Base-by-base conservation (phyloP, 768 basidiomycete genomes). In the Auricularia heimuer region DNA sequence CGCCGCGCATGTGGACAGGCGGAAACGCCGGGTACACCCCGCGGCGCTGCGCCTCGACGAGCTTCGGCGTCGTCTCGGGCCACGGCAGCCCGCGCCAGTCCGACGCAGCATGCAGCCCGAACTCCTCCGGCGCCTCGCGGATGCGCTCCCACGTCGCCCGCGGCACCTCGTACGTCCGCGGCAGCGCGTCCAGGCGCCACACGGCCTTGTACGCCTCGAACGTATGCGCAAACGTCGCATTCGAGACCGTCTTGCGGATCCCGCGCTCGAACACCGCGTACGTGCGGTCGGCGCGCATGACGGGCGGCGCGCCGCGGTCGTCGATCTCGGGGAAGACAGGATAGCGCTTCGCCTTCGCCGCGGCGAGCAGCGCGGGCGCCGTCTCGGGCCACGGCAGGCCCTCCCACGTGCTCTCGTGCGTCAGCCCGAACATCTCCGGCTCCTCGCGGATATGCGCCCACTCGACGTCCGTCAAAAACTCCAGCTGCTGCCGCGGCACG, bases 41-140 rank as follows among this genome's bases (percentile, higher is more conserved):
- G 24, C 24, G 18, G 8, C 8, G 56, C 56, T 29, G 24, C 14
- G 56, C 56, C 7, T 60, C 56, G 34, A 29, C 24, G 24, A 60
- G 56, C 21, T 7, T 18, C 4, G 56, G 56, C 11, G 16, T 33
- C 56, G 34, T 29, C 29, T 60, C 56, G 56, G 56, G 56, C 56
- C 56, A 60, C 29, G 56, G 56, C 56, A 60, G 29, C 34, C 56
- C 56, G 21, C 56, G 21, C 56, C 56, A 60, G 56, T 60, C 56
- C 33, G 24, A 29, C 24, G 6, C 10, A 6, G 56, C 24, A 29
- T 34, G 8, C 56, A 60, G 29, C 24, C 56, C 56, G 24, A 60
- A 24, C 12, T 60, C 56, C 16, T 60, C 56, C 1, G 56, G 56
- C 24, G 14, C 14, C 24, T 29, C 56, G 29, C 24, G 12, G 12